Conservation (phyloP, 805 yeast species). For the Yarrowia sp. region DNA sequence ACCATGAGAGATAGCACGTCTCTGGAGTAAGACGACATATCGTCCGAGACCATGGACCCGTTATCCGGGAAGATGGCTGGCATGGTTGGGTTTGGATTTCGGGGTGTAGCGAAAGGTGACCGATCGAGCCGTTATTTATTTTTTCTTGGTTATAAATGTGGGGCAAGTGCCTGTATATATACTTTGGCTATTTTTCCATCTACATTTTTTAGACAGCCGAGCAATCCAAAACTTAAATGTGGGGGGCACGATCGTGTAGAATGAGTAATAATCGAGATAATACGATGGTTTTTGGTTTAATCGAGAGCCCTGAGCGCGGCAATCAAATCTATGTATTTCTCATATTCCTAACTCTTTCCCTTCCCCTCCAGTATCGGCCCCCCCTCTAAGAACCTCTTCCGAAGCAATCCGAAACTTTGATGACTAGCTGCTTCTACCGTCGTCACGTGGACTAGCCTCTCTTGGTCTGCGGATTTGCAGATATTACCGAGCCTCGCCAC, state of each 20-base stretch:
- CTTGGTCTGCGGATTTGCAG: conserved; percentile 9
- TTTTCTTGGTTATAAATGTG: conserved; percentile 4
- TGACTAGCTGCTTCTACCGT: conserved; percentile 1
- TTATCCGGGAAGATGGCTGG: conserved; percentile 30
- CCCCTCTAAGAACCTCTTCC: not conserved
- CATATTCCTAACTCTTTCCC: no score
- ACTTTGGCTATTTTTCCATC: conserved; percentile 15
- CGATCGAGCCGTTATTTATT: not conserved
- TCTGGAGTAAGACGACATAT: conserved; percentile 6
- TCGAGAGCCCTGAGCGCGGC: no score
- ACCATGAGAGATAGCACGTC: conserved; percentile 34
- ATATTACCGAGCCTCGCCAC: not conserved
- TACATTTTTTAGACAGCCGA: conserved; percentile 2
- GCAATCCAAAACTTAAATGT: not conserved
- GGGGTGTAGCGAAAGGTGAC: not conserved
- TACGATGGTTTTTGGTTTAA: not conserved
- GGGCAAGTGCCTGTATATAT: conserved; percentile 11
- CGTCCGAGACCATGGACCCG: conserved; percentile 23
- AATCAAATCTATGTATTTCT: no score
- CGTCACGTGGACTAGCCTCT: conserved; percentile 20
- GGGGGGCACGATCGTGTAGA: not conserved
- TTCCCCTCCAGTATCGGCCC: no score
- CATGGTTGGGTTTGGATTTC: not conserved
- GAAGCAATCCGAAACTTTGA: conserved; percentile 16
- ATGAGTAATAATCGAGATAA: not conserved